Evolutionary conservation across 495 filamentous ascomycete genomes (phyloP), one percentile per base, ranked within the genome.

Genomic region (Neurospora sp.): DNA sequence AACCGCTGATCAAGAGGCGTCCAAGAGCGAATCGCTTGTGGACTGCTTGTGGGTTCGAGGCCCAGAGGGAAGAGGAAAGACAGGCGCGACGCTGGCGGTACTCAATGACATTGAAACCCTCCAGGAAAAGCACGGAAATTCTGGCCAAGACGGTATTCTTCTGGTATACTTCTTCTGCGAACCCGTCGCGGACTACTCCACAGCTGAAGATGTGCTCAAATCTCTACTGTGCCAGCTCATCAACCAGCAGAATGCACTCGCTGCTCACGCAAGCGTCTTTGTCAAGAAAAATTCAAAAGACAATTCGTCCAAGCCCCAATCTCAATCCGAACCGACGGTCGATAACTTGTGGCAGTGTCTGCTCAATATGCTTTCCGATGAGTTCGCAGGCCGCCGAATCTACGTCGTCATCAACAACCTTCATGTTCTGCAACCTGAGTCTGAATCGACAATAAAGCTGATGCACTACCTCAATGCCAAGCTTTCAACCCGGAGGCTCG

Each of bases 111-210:
- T 82, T 70, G 77, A 81, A 9, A 20, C 44, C 44, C 44, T 47
- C 44, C 44, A 47, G 44, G 70, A 74, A 45, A 65, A 73, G 20
- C 72, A 81, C 35, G 70, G 71, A 27, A 72, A 76, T 41, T 71
- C 73, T 5, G 71, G 68, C 39, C 69, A 77, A 69, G 73, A 74
- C 16, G 72, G 74, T 22, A 76, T 78, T 41, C 71, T 82, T 9
- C 77, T 83, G 40, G 82, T 76, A 0, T 82, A 82, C 70, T 83
- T 83, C 71, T 20, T 47, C 44, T 83, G 82, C 71, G 81, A 82
- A 20, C 42, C 75, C 14, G 72, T 71, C 0, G 22, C 73, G 18
- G 80, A 83, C 44, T 79, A 74, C 59, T 75, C 70, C 35, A 81
- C 78, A 0, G 81, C 81, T 1, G 82, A 83, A 70, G 80, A 83